phyloP scores from a whole-genome alignment of 2,329 filamentous ascomycete species.

The Aspergillus ustus region DNA sequence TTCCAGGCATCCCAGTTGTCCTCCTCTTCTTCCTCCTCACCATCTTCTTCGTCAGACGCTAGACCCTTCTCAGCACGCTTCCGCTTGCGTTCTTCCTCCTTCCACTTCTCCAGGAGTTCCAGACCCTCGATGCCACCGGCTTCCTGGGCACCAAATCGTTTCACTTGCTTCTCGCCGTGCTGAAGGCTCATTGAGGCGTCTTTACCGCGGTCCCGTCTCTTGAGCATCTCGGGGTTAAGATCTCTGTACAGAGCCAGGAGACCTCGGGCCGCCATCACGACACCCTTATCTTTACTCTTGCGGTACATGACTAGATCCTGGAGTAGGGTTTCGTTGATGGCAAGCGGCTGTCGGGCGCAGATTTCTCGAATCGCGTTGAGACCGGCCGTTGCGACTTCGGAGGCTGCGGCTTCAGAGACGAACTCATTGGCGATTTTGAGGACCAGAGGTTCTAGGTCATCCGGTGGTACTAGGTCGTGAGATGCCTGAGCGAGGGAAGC shows the following conservation, averaged over 20 bases:
- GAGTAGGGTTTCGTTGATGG: constrained; percentile 92
- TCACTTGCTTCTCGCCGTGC: constrained; percentile 73
- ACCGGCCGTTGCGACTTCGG: constrained; percentile 88
- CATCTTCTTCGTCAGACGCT: constrained; percentile 63
- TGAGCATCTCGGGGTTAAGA: constrained; percentile 84
- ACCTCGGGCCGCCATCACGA: constrained; percentile 98
- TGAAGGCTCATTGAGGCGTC: constrained; percentile 83
- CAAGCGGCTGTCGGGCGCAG: constrained; percentile 88
- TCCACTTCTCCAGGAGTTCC: constrained; percentile 89
- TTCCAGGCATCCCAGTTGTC: constrained; percentile 65
- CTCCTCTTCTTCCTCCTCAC: constrained; percentile 65
- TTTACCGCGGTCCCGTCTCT: constrained; percentile 89
- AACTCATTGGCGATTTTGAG: constrained; percentile 99
- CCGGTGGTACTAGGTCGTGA: constrained; percentile 88
- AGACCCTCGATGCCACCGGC: constrained; percentile 86
- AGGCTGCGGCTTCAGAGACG: constrained; percentile 88
- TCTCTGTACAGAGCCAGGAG: constrained; percentile 89
- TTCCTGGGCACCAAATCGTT: constrained; percentile 81
- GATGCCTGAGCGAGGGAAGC: constrained; percentile 90
- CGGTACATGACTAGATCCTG: constrained; percentile 95
- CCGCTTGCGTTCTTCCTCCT: constrained; percentile 81
- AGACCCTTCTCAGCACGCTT: constrained; percentile 72
- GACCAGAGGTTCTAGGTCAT: constrained; percentile 85
- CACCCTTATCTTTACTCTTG: constrained; percentile 97
- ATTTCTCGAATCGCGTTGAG: constrained; percentile 95